Conservation (phyloP, 1,139 yeast genomes). For the Suhomyces terraborum region DNA sequence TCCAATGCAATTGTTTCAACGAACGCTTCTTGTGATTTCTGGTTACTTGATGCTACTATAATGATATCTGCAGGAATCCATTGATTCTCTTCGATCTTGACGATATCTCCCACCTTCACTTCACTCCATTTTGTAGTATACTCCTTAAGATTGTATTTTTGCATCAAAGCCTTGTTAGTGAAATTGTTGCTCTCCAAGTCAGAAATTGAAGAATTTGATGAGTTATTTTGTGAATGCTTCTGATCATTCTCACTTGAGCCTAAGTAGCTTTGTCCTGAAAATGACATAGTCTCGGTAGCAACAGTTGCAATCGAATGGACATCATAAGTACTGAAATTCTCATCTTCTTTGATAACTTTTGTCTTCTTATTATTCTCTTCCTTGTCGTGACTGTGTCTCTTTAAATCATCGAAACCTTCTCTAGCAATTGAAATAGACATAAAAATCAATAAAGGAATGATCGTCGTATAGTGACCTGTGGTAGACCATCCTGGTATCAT, state of each 20-base stretch:
- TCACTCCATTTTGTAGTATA: slow-evolving; percentile 65
- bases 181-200: slow-evolving; percentile 11
- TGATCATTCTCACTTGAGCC: background rate
- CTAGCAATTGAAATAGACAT: slow-evolving; percentile 89
- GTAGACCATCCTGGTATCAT: slow-evolving; percentile 98
- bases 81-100: slow-evolving; percentile 73
- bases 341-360: slow-evolving; percentile 40
- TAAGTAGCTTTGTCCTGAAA: slow-evolving; percentile 5
- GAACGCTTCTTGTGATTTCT: slow-evolving; percentile 70
- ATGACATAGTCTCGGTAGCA: slow-evolving; percentile 35
- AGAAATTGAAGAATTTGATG: slow-evolving; percentile 12
- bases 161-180: slow-evolving; percentile 32
- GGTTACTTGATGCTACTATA: slow-evolving; percentile 58
- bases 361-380: slow-evolving; percentile 74
- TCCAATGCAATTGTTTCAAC: slow-evolving; percentile 97
- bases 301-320: slow-evolving; percentile 42
- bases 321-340: slow-evolving; percentile 32
- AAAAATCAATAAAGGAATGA: slow-evolving; percentile 81
- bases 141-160: slow-evolving; percentile 36
- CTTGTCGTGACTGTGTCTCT: slow-evolving; percentile 82
- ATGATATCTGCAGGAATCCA: slow-evolving; percentile 93
- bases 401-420: slow-evolving; percentile 92
- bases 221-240: slow-evolving; percentile 1
- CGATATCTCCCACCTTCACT: slow-evolving; percentile 80
- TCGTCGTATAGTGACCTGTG: slow-evolving; percentile 94